These are phyloP conservation scores for Ustilago trichophora DNA, from an alignment of 1,284 basidiomycete genomes.

Conservation along the genomic window DNA sequence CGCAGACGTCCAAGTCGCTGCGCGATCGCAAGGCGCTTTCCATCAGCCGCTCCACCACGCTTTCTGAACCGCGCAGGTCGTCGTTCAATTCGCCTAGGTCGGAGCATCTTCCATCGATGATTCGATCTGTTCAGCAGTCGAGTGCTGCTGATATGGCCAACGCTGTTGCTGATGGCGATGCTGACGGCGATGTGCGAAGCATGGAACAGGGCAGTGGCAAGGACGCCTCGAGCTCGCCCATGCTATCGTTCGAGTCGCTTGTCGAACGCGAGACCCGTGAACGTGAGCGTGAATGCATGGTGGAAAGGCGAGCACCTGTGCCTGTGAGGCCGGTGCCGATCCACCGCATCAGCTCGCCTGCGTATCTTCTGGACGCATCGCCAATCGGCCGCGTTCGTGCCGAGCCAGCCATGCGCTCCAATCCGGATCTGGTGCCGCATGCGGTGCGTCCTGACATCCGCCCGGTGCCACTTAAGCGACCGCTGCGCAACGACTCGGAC, in stretches of 20 bases:
- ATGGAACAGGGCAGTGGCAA: neutral
- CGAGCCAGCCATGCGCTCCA: constrained; percentile 33
- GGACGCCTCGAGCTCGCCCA: neutral
- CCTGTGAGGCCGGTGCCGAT: constrained; percentile 21
- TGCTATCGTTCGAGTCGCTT: constrained; percentile 24
- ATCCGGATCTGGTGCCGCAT: constrained; percentile 24
- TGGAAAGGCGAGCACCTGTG: constrained; percentile 6
- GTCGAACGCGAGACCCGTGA: constrained; percentile 43
- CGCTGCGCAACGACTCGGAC: constrained; percentile 12
- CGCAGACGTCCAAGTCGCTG: constrained; percentile 49
- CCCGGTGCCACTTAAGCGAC: constrained; percentile 12
- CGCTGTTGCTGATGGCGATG: neutral
- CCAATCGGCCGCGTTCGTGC: constrained; percentile 17
- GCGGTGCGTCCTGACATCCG: constrained; percentile 30
- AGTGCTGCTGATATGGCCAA: neutral
- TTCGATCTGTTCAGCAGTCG: neutral
- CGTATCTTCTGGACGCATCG: constrained; percentile 42
- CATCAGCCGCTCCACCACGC: constrained; percentile 32
- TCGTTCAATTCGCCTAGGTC: constrained; percentile 43
- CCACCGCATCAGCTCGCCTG: constrained; percentile 44
- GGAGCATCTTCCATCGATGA: constrained; percentile 23
- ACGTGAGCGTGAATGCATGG: constrained; percentile 18
- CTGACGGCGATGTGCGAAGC: neutral
- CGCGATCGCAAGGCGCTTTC: constrained; percentile 39
- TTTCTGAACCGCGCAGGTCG: constrained; percentile 37